Percentiles rank a stretch among this genome's conserved stretches.
Conservation (phyloP, 208 protist species). For the Acanthamoeba sp. region DNA sequence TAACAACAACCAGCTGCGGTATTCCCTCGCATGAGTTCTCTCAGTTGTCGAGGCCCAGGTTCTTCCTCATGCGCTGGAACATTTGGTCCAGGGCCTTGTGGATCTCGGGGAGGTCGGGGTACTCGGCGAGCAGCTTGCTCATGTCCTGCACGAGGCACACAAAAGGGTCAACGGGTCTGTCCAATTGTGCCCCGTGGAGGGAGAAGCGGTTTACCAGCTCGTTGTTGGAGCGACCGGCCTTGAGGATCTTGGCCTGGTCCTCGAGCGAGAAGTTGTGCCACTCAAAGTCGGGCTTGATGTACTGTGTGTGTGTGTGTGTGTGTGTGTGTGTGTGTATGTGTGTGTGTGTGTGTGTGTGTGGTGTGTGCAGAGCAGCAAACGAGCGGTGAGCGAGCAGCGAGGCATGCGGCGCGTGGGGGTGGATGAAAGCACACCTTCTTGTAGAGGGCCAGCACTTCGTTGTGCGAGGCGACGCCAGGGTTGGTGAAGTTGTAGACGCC, state of each 20-base stretch:
- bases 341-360: too few species aligned
- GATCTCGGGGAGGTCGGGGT: constrained; percentile 77
- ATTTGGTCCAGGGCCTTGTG: constrained; percentile 40
- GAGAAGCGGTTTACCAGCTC: constrained; percentile 84
- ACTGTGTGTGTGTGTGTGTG: too few species aligned
- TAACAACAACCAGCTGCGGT: too few species aligned
- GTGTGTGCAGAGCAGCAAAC: too few species aligned
- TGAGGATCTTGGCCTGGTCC: constrained; percentile 87
- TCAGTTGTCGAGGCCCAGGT: background rate
- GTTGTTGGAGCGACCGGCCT: constrained; percentile 87
- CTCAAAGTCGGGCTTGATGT: constrained; percentile 83
- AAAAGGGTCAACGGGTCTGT: background rate
- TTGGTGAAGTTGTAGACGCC: constrained; percentile 91
- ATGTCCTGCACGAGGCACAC: constrained; percentile 54
- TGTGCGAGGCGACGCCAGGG: constrained; percentile 88
- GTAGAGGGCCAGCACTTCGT: constrained; percentile 89
- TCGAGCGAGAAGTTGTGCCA: constrained; percentile 87
- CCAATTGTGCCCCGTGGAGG: too few species aligned
- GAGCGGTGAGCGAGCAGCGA: constrained; percentile 42
- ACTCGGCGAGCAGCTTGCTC: constrained; percentile 80
- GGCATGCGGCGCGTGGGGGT: background rate
- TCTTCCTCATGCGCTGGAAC: constrained; percentile 69
- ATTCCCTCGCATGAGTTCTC: background rate
- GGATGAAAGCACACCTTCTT: constrained; percentile 56
- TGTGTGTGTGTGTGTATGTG: too few species aligned